Evolutionary conservation across 2,329 filamentous ascomycete species (phyloP).

Genomic region (Sarocladium brachiariae): DNA sequence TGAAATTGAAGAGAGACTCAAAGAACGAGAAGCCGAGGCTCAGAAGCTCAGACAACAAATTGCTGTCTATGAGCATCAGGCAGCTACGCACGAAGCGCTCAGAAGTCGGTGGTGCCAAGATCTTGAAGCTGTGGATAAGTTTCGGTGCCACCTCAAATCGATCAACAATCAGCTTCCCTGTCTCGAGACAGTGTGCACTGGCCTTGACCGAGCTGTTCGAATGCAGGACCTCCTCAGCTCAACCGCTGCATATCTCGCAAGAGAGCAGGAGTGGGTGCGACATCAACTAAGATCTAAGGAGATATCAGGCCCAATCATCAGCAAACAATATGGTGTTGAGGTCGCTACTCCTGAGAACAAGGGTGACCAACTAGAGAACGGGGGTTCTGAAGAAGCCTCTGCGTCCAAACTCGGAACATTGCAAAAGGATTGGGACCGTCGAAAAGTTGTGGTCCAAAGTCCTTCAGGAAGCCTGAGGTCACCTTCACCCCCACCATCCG

Average conservation of each 20-base stretch:
- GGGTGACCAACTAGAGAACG: background rate
- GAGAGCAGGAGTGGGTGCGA: conserved; percentile 24
- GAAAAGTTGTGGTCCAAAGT: conserved; percentile 27
- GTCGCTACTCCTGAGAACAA: no score
- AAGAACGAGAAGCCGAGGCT: conserved; percentile 5
- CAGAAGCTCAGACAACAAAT: background rate
- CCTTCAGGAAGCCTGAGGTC: conserved; percentile 18
- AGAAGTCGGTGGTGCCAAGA: conserved; percentile 22
- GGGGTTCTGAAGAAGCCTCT: no score
- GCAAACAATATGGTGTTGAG: no score
- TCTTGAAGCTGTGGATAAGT: conserved; percentile 18
- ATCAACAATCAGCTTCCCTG: conserved; percentile 19
- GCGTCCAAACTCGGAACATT: background rate
- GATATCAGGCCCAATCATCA: background rate
- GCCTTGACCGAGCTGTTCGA: conserved; percentile 20
- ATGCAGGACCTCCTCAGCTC: conserved; percentile 22
- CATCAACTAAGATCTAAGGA: conserved; percentile 15
- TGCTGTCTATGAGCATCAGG: conserved; percentile 11
- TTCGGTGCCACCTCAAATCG: conserved; percentile 19
- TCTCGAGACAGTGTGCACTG: conserved; percentile 18
- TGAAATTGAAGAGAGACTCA: conserved; percentile 15
- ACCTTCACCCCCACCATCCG: conserved; percentile 22
- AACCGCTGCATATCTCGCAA: conserved; percentile 21
- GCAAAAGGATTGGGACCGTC: conserved; percentile 14
- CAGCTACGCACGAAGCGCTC: conserved; percentile 14